Evolutionary conservation across 345 rosid species (phyloP).

Genomic region (Noccaea caerulescens): DNA sequence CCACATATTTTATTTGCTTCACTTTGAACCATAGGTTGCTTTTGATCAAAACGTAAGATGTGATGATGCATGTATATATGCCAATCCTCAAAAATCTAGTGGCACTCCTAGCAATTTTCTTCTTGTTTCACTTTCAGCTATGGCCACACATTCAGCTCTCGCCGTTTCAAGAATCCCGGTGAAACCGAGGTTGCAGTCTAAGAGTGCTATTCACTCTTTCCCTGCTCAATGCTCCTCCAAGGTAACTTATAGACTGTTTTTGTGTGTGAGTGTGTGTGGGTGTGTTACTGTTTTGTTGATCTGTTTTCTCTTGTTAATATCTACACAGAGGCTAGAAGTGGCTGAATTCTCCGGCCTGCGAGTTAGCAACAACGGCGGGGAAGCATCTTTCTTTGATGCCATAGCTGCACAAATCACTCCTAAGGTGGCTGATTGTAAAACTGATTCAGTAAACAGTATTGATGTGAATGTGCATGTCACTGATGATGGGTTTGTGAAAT

Average conservation of each 20-base stretch:
- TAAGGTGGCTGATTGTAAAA: slow-evolving; percentile 51
- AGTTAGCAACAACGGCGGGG: slow-evolving; percentile 49
- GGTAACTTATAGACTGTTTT: slow-evolving; percentile 44
- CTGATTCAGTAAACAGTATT: not conserved
- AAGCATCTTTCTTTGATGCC: slow-evolving; percentile 71
- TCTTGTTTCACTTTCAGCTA: slow-evolving; percentile 49
- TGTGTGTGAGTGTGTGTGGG: not conserved
- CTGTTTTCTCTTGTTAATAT: slow-evolving; percentile 4
- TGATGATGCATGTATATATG: slow-evolving; percentile 36
- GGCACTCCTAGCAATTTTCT: slow-evolving; percentile 26
- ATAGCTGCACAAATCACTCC: slow-evolving; percentile 77
- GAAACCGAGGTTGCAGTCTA: slow-evolving; percentile 62
- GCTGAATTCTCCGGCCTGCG: slow-evolving; percentile 84
- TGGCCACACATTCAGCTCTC: slow-evolving; percentile 94
- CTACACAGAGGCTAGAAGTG: slow-evolving; percentile 68
- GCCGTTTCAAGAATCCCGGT: slow-evolving; percentile 81
- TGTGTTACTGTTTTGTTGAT: slow-evolving; percentile 13
- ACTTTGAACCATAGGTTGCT: slow-evolving; percentile 50
- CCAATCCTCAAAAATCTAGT: slow-evolving; percentile 12
- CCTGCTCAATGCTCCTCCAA: slow-evolving; percentile 77
- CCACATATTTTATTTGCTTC: slow-evolving; percentile 62
- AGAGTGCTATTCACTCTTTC: slow-evolving; percentile 55
- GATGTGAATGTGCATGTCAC: slow-evolving; percentile 8
- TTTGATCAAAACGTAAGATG: slow-evolving; percentile 24
- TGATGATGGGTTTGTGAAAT: slow-evolving; percentile 30